Evolutionary conservation across 768 basidiomycete genomes (phyloP).

Genomic region (Boletellus ananas): DNA sequence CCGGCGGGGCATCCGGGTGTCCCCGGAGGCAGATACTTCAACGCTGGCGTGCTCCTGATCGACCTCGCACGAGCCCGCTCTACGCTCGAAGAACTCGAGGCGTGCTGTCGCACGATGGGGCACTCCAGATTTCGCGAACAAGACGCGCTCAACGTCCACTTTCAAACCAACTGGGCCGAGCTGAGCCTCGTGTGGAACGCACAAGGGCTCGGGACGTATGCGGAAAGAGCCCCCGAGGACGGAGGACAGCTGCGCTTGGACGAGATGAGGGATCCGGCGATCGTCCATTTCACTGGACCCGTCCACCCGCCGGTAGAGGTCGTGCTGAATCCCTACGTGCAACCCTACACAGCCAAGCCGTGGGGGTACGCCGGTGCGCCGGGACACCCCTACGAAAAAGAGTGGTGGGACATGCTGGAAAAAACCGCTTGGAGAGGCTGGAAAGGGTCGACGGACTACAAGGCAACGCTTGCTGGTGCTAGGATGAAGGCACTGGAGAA

Average conservation of each 20-base stretch:
- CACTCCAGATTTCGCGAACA: constrained; percentile 42
- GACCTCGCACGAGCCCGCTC: constrained; percentile 41
- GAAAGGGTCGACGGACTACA: constrained; percentile 23
- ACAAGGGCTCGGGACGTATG: constrained; percentile 55
- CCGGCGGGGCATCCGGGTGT: constrained; percentile 44
- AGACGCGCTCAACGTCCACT: constrained; percentile 48
- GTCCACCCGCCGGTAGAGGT: constrained; percentile 43
- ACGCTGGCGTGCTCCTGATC: constrained; percentile 51
- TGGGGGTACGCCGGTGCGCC: constrained; percentile 56
- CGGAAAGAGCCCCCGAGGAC: constrained; percentile 32
- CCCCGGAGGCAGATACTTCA: constrained; percentile 44
- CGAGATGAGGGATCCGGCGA: constrained; percentile 38
- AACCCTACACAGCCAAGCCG: constrained; percentile 51
- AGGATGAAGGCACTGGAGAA: constrained; percentile 6
- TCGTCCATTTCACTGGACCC: constrained; percentile 60
- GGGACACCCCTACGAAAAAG: constrained; percentile 44
- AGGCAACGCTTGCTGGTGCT: constrained; percentile 12
- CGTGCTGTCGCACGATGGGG: constrained; percentile 24
- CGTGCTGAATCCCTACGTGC: constrained; percentile 49
- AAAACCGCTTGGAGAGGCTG: constrained; percentile 43
- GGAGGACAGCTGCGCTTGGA: constrained; percentile 32
- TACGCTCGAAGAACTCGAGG: constrained; percentile 24
- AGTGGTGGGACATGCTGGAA: constrained; percentile 45
- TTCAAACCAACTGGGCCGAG: constrained; percentile 40
- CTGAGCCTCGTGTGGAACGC: constrained; percentile 50